Evolutionary conservation across 2,329 filamentous ascomycete species (phyloP).

Genomic region (Mycosphaerella arachidis): DNA sequence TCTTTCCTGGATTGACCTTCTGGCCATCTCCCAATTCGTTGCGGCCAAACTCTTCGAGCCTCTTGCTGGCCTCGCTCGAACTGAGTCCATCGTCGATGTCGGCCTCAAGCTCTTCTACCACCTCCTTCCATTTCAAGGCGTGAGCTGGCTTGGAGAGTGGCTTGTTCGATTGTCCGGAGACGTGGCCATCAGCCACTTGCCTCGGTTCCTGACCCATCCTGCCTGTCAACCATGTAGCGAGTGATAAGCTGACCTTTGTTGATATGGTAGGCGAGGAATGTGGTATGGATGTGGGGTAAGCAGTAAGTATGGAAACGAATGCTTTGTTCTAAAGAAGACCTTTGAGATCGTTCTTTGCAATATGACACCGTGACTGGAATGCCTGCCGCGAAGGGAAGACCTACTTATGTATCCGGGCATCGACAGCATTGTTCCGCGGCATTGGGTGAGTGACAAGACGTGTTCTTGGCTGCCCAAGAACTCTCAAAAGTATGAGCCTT

Average conservation of each 20-base stretch:
- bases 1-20: slow-evolving; percentile 65
- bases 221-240: slow-evolving; percentile 5
- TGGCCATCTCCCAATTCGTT: slow-evolving; percentile 69
- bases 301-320: background rate
- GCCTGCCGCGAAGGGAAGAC: background rate
- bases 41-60: slow-evolving; percentile 57
- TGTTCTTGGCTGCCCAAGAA: background rate
- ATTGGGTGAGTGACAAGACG: background rate
- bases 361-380: background rate
- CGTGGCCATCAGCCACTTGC: slow-evolving; percentile 21
- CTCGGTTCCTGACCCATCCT: slow-evolving; percentile 16
- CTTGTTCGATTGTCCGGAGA: slow-evolving; percentile 38
- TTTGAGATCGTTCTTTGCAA: background rate
- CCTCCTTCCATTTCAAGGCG: slow-evolving; percentile 50
- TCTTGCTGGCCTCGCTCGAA: slow-evolving; percentile 54
- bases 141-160: slow-evolving; percentile 61
- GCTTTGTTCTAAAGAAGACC: background rate
- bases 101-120: slow-evolving; percentile 56
- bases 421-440: background rate
- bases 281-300: background rate
- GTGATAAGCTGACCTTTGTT: slow-evolving; percentile 4
- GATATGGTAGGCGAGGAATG: slow-evolving; percentile 10
- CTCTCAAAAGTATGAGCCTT: background rate
- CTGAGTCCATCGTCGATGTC: slow-evolving; percentile 64
- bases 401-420: background rate